Conservation (phyloP, 2,329 filamentous ascomycete species). For the Cercospora sp. region DNA sequence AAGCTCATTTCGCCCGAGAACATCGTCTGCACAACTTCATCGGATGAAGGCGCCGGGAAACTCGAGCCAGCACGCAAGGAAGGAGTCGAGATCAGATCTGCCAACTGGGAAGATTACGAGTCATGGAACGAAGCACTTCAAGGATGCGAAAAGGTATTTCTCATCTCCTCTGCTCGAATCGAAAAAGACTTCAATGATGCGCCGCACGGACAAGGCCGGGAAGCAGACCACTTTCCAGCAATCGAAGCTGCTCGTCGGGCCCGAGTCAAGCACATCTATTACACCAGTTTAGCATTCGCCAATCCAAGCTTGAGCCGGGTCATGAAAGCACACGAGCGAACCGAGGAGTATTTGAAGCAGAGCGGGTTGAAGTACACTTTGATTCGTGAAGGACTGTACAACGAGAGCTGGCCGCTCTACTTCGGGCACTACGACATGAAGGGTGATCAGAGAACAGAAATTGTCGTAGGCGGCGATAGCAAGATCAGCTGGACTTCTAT, state of each 20-base stretch:
- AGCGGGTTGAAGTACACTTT: slow-evolving; percentile 41
- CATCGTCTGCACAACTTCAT: slow-evolving; percentile 43
- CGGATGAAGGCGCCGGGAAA: slow-evolving; percentile 37
- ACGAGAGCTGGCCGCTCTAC: slow-evolving; percentile 52
- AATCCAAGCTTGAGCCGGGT: slow-evolving; percentile 46
- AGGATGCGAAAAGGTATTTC: slow-evolving; percentile 46
- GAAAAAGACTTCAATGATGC: slow-evolving; percentile 49
- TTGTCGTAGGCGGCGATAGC: slow-evolving; percentile 45
- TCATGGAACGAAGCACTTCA: slow-evolving; percentile 40
- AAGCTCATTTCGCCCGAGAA: slow-evolving; percentile 42
- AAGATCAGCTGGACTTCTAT: slow-evolving; percentile 49
- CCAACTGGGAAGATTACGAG: slow-evolving; percentile 44
- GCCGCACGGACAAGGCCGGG: slow-evolving; percentile 45
- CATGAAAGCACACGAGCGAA: slow-evolving; percentile 51
- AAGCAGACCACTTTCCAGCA: slow-evolving; percentile 47
- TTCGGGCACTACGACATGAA: slow-evolving; percentile 46
- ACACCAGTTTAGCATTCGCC: slow-evolving; percentile 48
- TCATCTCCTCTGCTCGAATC: slow-evolving; percentile 49
- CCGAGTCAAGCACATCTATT: slow-evolving; percentile 50
- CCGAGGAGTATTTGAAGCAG: slow-evolving; percentile 43
- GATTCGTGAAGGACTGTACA: slow-evolving; percentile 48
- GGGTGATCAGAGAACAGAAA: slow-evolving; percentile 41
- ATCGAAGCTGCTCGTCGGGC: slow-evolving; percentile 45
- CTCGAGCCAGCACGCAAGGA: slow-evolving; percentile 25
- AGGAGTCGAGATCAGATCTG: slow-evolving; percentile 41